Evolutionary conservation across 805 yeast genomes (phyloP), one percentile per base, ranked within the genome.

Genomic region (Yamadazyma endophytica): DNA sequence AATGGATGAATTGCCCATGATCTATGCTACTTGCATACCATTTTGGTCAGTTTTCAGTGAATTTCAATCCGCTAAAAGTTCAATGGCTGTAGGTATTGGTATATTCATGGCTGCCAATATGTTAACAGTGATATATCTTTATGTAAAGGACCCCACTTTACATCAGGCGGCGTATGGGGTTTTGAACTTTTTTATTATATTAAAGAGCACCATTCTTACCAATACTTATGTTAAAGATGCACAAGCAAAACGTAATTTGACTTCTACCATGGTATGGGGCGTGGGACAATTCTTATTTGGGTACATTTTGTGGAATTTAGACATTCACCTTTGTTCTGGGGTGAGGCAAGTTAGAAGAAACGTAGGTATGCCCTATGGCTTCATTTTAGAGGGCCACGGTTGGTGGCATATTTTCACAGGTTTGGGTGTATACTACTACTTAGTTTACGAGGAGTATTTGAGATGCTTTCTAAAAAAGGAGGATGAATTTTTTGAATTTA

Each of bases 371-470:
- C 97, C 97, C 2, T 73, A 81, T 32, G 97, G 97, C 2, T 73
- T 87, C 39, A 43, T 90, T 3, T 64, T 90, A 21, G 97, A 90
- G 56, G 82, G 95, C 17, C 97, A 90, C 50, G 96, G 95, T 15
- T 90, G 97, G 97, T 90, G 97, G 97, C 97, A 90, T 52, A 61
- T 84, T 8, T 69, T 84, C 42, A 84, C 92, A 0, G 95, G 95
- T 1, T 63, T 78, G 13, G 96, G 97, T 2, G 92, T 90, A 8
- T 90, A 90, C 56, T 82, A 70, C 52, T 89, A 86, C 59, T 71
- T 89, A 42, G 77, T 83, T 3, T 87, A 82, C 51, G 71, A 83
- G 49, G 89, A 87, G 61, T 75, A 82, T 41, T 61, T 89, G 40
- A 70, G 90, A 43, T 62, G 82, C 19, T 77, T 80, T 57, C 70